Evolutionary conservation across 306 rosid genomes (phyloP).

Genomic region (Vigna nakashimae): DNA sequence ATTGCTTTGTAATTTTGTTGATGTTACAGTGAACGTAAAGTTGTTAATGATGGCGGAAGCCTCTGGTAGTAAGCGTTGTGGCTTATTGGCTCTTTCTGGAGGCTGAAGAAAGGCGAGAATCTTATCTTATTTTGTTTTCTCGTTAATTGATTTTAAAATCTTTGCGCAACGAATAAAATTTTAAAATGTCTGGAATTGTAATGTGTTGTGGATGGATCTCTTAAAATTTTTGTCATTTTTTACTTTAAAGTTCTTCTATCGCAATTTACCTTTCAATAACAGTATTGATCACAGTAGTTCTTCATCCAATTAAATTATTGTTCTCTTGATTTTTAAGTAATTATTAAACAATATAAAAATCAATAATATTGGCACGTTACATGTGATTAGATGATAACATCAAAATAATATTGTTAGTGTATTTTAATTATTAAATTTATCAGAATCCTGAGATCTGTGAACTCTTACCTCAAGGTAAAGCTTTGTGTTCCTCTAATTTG

Average conservation of each 20-base stretch:
- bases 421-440: no score
- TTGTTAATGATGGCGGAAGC: constrained; percentile 45
- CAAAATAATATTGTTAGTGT: no score
- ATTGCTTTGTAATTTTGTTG: not conserved
- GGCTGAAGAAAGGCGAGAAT: constrained; percentile 54
- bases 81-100: constrained; percentile 41
- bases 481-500: constrained; percentile 22
- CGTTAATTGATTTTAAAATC: not conserved
- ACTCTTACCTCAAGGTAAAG: not conserved
- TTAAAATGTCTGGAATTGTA: not conserved
- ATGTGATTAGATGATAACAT: no score
- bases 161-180: not conserved
- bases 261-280: not conserved
- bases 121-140: constrained; percentile 28
- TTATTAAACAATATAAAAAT: no score
- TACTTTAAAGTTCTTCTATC: not conserved
- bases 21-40: constrained; percentile 33
- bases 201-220: not conserved
- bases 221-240: constrained; percentile 13
- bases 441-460: not conserved
- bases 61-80: constrained; percentile 35
- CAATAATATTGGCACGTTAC: not conserved
- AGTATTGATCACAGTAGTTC: not conserved
- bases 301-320: not conserved
- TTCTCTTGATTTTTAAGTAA: no score